A percentile compares a stretch with the other conserved stretches of the same genome.
phyloP scores from a whole-genome alignment of 2,329 filamentous ascomycete species.

The Neospermospora avenae region DNA sequence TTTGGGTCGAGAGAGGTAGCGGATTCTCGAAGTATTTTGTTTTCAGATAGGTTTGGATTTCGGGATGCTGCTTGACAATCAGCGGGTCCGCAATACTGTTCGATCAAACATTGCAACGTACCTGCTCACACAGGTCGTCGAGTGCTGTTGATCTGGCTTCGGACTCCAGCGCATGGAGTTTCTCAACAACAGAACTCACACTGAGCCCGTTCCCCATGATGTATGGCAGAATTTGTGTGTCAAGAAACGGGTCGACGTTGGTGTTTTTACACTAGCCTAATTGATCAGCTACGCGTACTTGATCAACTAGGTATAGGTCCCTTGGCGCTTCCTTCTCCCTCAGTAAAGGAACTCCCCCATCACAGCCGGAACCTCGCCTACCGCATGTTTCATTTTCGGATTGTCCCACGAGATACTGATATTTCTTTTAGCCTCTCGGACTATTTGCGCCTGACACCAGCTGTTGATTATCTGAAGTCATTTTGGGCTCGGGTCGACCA shows the following conservation, averaged over 20 bases:
- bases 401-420: not conserved
- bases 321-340: not conserved
- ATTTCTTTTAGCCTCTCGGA: not conserved
- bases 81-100: slow-evolving; percentile 5
- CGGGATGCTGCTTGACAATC: slow-evolving; percentile 8
- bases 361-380: not conserved
- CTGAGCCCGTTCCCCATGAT: slow-evolving; percentile 11
- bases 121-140: slow-evolving; percentile 13
- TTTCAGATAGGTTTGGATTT: slow-evolving; percentile 10
- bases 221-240: slow-evolving; percentile 3
- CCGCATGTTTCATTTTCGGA: not conserved
- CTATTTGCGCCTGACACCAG: not conserved
- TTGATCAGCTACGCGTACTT: not conserved
- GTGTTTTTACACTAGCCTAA: not conserved
- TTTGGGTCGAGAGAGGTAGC: slow-evolving; percentile 2
- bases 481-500: not conserved
- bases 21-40: slow-evolving; percentile 9
- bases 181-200: slow-evolving; percentile 13
- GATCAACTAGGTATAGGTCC: not conserved
- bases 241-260: not conserved
- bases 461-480: not conserved
- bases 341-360: not conserved
- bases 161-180: slow-evolving; percentile 8
- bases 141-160: slow-evolving; percentile 8
- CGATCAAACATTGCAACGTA: not conserved